Evolutionary conservation across 139 green algal species (phyloP), one percentile per base, ranked within the genome.

Genomic region (Marvania coccoides): DNA sequence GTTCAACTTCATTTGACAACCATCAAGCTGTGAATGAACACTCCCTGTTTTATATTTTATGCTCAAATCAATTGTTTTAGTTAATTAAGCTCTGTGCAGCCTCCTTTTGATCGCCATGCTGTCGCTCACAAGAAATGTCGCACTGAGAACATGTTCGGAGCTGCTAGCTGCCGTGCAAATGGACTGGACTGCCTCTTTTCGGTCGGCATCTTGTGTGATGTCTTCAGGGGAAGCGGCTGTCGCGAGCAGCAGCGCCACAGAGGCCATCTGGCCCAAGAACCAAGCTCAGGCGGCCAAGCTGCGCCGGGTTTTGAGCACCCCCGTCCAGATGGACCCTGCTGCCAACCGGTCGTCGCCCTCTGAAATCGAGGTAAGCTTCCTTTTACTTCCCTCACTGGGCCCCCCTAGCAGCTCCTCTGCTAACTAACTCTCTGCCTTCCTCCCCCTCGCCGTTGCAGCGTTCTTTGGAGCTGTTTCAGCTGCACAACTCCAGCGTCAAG

Each of bases 401-500:
- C 33, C 60, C 12, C 26, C 29, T 26, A 31, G n/a, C n/a, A n/a
- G n/a, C n/a, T n/a, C n/a, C n/a, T n/a, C n/a, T n/a, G n/a, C n/a
- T n/a, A n/a, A n/a, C n/a, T n/a, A n/a, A n/a, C n/a, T n/a, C n/a
- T n/a, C n/a, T n/a, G n/a, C n/a, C n/a, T n/a, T n/a, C n/a, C n/a
- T n/a, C n/a, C n/a, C n/a, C n/a, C n/a, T n/a, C n/a, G n/a, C n/a
- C n/a, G n/a, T n/a, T n/a, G n/a, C n/a, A n/a, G n/a, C n/a, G 19
- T 51, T 33, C 15, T 5, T 26, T 74, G 8, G 72, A 40, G 40
- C 26, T 79, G 30, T 62, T 74, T 10, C 65, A 47, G 26, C 54
- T 74, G 5, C 72, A 79, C 67, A 79, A 74, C 58, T 46, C 42
- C 14, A 28, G 37, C 5, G n/a, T 74, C 13, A 63, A 63, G 24